phyloP scores from a whole-genome alignment of 31 red algal genomes.

The Asparagopsis taxiformis region DNA sequence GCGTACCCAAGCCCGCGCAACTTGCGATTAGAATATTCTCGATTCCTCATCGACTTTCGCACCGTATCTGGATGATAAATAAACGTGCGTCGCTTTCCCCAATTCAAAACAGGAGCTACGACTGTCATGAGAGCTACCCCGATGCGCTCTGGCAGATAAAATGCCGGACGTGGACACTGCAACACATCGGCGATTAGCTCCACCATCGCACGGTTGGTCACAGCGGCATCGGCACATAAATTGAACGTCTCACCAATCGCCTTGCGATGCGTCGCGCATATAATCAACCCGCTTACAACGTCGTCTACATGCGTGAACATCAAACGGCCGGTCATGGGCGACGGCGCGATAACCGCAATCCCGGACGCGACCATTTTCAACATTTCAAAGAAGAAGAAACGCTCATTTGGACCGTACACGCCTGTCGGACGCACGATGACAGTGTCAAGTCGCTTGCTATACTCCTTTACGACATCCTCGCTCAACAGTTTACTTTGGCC shows the following conservation, averaged over 20 bases:
- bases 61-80: constrained; percentile 65
- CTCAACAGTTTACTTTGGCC: constrained; percentile 30
- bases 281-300: constrained; percentile 33
- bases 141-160: constrained; percentile 15
- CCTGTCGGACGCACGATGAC: constrained; percentile 63
- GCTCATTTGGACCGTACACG: constrained; percentile 55
- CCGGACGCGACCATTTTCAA: constrained; percentile 56
- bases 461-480: constrained; percentile 43
- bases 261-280: constrained; percentile 24
- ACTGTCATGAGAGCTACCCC: constrained; percentile 24
- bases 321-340: constrained; percentile 48
- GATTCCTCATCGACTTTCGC: constrained; percentile 11
- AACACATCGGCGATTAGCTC: constrained; percentile 44
- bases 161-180: constrained; percentile 16
- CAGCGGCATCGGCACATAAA: constrained; percentile 37
- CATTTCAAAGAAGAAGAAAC: constrained; percentile 70
- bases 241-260: constrained; percentile 42
- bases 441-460: constrained; percentile 23
- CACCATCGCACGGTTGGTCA: constrained; percentile 31
- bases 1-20: constrained; percentile 32
- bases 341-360: constrained; percentile 38
- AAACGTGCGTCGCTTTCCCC: constrained; percentile 38
- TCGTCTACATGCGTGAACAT: constrained; percentile 65
- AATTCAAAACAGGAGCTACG: constrained; percentile 49
- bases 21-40: constrained; percentile 48